phyloP scores from a whole-genome alignment of 2,329 filamentous ascomycete genomes.

The Microsporum canis region DNA sequence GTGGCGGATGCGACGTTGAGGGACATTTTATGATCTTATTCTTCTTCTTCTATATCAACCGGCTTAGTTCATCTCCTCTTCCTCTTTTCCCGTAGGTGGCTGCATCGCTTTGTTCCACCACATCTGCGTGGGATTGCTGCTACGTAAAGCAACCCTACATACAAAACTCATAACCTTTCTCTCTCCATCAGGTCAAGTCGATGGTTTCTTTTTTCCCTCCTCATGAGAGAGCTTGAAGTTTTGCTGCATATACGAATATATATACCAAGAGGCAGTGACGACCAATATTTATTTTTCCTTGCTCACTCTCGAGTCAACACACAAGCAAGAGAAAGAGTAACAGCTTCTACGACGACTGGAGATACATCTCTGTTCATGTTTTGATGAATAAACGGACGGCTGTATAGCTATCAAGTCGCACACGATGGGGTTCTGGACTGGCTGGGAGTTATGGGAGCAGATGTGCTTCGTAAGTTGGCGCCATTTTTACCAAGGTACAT shows the following conservation, averaged over 20 bases:
- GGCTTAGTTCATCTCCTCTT: background rate
- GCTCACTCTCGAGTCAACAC: background rate
- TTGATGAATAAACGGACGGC: background rate
- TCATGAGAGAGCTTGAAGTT: too few species aligned
- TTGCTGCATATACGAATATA: background rate
- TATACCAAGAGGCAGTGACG: conserved; percentile 2
- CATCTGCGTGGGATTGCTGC: background rate
- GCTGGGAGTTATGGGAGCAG: conserved; percentile 77
- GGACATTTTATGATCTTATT: background rate
- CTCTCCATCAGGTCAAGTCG: too few species aligned
- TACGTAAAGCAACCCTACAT: background rate
- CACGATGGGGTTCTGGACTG: conserved; percentile 47
- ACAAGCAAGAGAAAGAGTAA: too few species aligned
- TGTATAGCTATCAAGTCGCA: background rate
- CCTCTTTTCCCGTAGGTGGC: background rate
- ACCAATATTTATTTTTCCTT: background rate
- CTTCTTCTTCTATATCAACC: background rate
- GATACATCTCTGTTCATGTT: background rate
- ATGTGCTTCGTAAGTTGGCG: conserved; percentile 65
- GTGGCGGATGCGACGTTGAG: background rate
- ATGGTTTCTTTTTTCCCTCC: too few species aligned
- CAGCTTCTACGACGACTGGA: background rate
- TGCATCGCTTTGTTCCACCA: background rate
- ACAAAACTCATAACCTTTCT: too few species aligned
- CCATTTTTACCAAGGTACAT: background rate